phyloP scores from a whole-genome alignment of 768 basidiomycete species.

The Galerina marginata region DNA sequence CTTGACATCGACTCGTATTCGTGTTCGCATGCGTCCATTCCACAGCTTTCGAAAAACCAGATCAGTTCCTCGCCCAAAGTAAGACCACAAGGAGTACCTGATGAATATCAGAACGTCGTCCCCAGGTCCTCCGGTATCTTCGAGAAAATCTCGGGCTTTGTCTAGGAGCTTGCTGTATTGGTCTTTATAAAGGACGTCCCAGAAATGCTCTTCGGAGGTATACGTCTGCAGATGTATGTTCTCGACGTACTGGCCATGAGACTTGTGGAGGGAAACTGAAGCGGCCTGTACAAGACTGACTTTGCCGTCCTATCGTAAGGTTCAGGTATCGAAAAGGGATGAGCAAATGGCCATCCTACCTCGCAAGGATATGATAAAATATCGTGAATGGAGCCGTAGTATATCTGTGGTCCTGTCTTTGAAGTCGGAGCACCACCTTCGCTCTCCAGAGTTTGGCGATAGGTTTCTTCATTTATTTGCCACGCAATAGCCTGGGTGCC shows the following conservation, averaged over 20 bases:
- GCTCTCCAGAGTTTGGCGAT: conserved; percentile 67
- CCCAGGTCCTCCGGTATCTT: conserved; percentile 64
- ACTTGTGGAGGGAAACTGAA: conserved; percentile 76
- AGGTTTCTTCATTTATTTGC: conserved; percentile 90
- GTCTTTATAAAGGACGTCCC: conserved; percentile 70
- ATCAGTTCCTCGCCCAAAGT: background rate
- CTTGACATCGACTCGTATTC: conserved; percentile 92
- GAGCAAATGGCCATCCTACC: conserved; percentile 42
- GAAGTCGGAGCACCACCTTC: conserved; percentile 42
- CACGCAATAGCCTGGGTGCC: conserved; percentile 93
- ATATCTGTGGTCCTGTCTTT: conserved; percentile 64
- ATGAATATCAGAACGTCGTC: conserved; percentile 85
- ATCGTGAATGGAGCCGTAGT: conserved; percentile 95
- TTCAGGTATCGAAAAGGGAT: background rate
- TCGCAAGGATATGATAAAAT: conserved; percentile 93
- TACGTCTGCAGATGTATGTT: conserved; percentile 86
- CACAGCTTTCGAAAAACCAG: conserved; percentile 60
- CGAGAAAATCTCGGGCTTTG: conserved; percentile 74
- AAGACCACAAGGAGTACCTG: conserved; percentile 54
- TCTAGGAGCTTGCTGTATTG: conserved; percentile 66
- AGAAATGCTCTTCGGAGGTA: conserved; percentile 74
- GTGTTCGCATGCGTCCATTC: conserved; percentile 94
- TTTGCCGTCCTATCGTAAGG: conserved; percentile 72
- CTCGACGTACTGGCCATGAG: conserved; percentile 88
- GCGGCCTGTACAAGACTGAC: conserved; percentile 81